Percentiles rank a stretch among this genome's conserved stretches.
Conservation (phyloP, 495 filamentous ascomycete genomes). For the Lasiosphaeria hispida region DNA sequence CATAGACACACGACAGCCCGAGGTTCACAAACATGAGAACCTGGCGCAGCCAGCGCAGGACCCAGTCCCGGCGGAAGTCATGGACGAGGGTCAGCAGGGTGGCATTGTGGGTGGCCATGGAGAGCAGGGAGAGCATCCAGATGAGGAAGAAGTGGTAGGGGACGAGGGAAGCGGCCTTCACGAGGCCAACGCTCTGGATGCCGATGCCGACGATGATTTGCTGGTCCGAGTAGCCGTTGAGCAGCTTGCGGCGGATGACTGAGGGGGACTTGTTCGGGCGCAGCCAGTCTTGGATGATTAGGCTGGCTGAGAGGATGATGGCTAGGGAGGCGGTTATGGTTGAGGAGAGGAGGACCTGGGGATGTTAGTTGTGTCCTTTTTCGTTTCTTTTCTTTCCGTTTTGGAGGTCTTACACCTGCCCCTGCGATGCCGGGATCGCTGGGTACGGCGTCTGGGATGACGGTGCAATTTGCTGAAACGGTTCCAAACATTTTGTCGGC, state of each 20-base stretch:
- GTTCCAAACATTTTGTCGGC: constrained; percentile 19
- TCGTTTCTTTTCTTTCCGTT: not conserved
- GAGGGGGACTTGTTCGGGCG: constrained; percentile 32
- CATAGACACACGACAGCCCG: constrained; percentile 46
- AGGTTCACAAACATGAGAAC: constrained; percentile 59
- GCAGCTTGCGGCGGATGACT: constrained; percentile 52
- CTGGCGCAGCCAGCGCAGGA: constrained; percentile 59
- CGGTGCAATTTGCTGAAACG: constrained; percentile 40
- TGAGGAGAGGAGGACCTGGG: constrained; percentile 57
- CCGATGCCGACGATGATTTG: constrained; percentile 61
- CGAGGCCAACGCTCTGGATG: constrained; percentile 53
- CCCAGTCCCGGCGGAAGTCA: constrained; percentile 61
- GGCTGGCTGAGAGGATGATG: constrained; percentile 44
- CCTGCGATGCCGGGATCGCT: constrained; percentile 59
- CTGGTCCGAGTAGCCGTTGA: constrained; percentile 57
- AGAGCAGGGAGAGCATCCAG: constrained; percentile 58
- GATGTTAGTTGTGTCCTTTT: not conserved
- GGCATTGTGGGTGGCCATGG: constrained; percentile 56
- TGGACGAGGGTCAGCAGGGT: constrained; percentile 55
- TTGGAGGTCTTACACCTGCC: constrained; percentile 44
- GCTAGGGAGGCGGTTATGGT: constrained; percentile 52
- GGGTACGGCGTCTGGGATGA: constrained; percentile 38
- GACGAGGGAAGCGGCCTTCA: constrained; percentile 47
- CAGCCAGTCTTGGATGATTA: constrained; percentile 45
- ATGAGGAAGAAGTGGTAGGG: constrained; percentile 63